These are phyloP conservation scores for Coccomyxa sp. DNA, from an alignment of 139 green algal genomes.

Conservation along the genomic window DNA sequence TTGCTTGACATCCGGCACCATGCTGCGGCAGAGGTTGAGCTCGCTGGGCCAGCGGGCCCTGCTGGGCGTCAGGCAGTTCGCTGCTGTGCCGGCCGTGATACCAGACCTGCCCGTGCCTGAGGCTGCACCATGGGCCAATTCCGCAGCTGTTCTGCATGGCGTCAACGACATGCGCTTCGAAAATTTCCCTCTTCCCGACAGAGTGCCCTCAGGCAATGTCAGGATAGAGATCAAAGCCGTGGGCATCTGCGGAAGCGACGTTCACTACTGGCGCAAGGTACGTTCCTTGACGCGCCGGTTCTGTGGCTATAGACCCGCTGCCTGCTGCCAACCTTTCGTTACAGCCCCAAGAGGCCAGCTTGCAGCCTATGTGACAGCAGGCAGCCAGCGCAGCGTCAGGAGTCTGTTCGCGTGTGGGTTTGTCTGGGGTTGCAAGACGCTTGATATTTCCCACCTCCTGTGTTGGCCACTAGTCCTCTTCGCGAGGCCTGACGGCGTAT, in stretches of 20 bases:
- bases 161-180: slow-evolving; percentile 31
- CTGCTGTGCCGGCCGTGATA: no score
- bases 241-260: slow-evolving; percentile 45
- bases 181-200: slow-evolving; percentile 22
- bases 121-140: background rate
- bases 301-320: background rate
- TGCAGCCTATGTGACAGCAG: background rate
- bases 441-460: background rate
- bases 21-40: background rate
- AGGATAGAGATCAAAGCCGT: slow-evolving; percentile 28
- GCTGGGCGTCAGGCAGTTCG: no score
- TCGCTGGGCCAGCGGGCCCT: background rate
- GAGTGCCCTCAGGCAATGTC: background rate
- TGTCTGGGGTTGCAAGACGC: background rate
- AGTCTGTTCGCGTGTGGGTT: no score
- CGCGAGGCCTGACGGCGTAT: no score
- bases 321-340: background rate
- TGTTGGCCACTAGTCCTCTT: no score
- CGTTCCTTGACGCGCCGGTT: background rate
- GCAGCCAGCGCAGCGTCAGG: no score
- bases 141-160: slow-evolving; percentile 30
- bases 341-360: background rate
- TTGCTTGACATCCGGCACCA: background rate
- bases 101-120: background rate
- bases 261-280: slow-evolving; percentile 26